Evolutionary conservation across 768 basidiomycete genomes (phyloP).

Genomic region (Asterophora parasitica): DNA sequence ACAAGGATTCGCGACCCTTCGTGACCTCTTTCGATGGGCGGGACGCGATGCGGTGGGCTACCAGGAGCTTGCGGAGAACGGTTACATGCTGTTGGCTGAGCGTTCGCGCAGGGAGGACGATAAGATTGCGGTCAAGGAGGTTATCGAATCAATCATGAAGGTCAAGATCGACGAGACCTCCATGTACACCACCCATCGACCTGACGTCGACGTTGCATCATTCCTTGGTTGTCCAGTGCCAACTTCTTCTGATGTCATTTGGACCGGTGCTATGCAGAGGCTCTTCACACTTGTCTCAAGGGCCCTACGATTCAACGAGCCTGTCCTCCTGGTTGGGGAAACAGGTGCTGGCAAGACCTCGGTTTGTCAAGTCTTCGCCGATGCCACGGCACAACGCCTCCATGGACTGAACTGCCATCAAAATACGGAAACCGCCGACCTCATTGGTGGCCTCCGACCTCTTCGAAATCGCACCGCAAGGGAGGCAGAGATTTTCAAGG

Average conservation of each 20-base stretch:
- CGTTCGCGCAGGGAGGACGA: constrained; percentile 83
- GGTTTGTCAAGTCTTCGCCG: constrained; percentile 86
- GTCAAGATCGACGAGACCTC: constrained; percentile 70
- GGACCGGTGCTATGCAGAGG: constrained; percentile 92
- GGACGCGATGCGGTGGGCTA: constrained; percentile 84
- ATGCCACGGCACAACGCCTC: constrained; percentile 54
- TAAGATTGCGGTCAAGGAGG: constrained; percentile 83
- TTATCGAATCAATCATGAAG: constrained; percentile 86
- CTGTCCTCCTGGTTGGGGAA: constrained; percentile 92
- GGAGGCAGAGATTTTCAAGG: constrained; percentile 44
- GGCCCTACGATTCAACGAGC: constrained; percentile 89
- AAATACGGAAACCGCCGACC: constrained; percentile 96
- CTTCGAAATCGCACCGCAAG: constrained; percentile 65
- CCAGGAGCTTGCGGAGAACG: constrained; percentile 91
- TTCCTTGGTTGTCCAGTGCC: constrained; percentile 57
- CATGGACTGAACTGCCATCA: constrained; percentile 91
- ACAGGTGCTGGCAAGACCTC: constrained; percentile 98
- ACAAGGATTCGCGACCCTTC: constrained; percentile 92
- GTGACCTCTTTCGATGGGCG: constrained; percentile 97
- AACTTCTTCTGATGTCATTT: constrained; percentile 56
- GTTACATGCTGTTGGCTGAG: constrained; percentile 96
- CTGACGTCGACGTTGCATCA: constrained; percentile 32
- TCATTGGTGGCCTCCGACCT: constrained; percentile 91
- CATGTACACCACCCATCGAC: constrained; percentile 58
- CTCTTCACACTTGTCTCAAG: constrained; percentile 79